Evolutionary conservation across 2,329 filamentous ascomycete genomes (phyloP).

Genomic region (Alternaria arbusti): DNA sequence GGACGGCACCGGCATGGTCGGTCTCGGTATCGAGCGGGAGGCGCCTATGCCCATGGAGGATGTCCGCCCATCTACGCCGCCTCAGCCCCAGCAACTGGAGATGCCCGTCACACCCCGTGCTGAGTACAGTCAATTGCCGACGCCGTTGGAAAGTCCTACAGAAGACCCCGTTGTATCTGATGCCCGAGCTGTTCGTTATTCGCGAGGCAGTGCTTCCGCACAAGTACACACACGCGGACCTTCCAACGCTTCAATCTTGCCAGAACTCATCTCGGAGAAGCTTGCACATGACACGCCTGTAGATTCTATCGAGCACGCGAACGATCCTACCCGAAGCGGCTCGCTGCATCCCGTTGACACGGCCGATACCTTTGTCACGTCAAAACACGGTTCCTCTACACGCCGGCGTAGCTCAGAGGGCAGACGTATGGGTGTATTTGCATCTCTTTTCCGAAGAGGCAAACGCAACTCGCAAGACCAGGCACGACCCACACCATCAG

Average conservation of each 20-base stretch:
- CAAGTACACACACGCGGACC: constrained; percentile 55
- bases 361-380: constrained; percentile 36
- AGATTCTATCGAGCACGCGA: constrained; percentile 52
- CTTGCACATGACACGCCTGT: constrained; percentile 38
- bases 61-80: constrained; percentile 50
- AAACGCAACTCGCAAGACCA: constrained; percentile 59
- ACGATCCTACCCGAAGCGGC: constrained; percentile 40
- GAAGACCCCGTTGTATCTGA: constrained; percentile 58
- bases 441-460: constrained; percentile 72
- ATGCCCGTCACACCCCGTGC: constrained; percentile 25
- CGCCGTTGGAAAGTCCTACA: constrained; percentile 51
- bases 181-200: constrained; percentile 57
- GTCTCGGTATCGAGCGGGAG: constrained; percentile 64
- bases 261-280: constrained; percentile 55
- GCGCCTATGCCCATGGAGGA: constrained; percentile 62
- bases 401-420: constrained; percentile 45
- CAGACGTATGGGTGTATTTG: constrained; percentile 44
- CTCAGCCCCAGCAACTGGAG: constrained; percentile 26
- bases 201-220: constrained; percentile 54
- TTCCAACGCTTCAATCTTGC: constrained; percentile 62
- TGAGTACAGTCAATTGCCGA: constrained; percentile 38
- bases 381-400: constrained; percentile 30
- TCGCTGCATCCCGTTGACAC: constrained; percentile 43
- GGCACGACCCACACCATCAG: constrained; percentile 65
- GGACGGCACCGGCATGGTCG: constrained; percentile 46